Evolutionary conservation across 352 stramenopile species (phyloP).

Genomic region (Aphanomyces astaci): DNA sequence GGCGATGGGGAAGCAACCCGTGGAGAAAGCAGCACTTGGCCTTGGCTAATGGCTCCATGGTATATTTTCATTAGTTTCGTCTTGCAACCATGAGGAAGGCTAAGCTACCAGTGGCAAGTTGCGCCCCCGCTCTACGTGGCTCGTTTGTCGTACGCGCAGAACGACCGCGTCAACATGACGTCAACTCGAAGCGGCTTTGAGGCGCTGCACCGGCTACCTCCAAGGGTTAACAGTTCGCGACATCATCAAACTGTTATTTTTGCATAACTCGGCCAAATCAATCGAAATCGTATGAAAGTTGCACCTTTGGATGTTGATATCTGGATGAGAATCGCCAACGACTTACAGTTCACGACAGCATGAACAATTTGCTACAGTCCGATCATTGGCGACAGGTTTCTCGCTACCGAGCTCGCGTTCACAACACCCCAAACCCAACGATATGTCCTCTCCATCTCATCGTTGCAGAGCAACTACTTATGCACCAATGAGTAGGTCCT

Average conservation of each 20-base stretch:
- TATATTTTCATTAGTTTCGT: constrained; percentile 27
- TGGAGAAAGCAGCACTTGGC: constrained; percentile 78
- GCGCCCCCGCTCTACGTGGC: constrained; percentile 71
- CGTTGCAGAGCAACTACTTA: constrained; percentile 30
- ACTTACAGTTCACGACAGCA: too few species aligned
- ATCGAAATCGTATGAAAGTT: too few species aligned
- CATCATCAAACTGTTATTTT: too few species aligned
- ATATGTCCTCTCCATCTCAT: constrained; percentile 49
- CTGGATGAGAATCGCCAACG: too few species aligned
- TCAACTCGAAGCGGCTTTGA: constrained; percentile 75
- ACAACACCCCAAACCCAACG: too few species aligned
- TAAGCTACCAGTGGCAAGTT: too few species aligned
- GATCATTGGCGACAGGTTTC: constrained; percentile 84
- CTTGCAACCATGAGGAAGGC: too few species aligned
- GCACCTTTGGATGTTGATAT: too few species aligned
- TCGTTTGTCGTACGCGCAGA: constrained; percentile 70
- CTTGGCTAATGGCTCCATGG: constrained; percentile 69
- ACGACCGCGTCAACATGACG: constrained; percentile 81
- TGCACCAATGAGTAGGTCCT: too few species aligned
- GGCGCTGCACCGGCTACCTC: constrained; percentile 54
- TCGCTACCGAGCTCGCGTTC: constrained; percentile 83
- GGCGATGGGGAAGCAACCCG: constrained; percentile 45
- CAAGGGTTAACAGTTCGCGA: too few species aligned
- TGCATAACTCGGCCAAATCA: too few species aligned
- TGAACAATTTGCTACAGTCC: too few species aligned